A percentile compares a stretch with the other conserved stretches of the same genome.
phyloP scores from a whole-genome alignment of 352 stramenopile species.

The Elongisporangium undulatum region DNA sequence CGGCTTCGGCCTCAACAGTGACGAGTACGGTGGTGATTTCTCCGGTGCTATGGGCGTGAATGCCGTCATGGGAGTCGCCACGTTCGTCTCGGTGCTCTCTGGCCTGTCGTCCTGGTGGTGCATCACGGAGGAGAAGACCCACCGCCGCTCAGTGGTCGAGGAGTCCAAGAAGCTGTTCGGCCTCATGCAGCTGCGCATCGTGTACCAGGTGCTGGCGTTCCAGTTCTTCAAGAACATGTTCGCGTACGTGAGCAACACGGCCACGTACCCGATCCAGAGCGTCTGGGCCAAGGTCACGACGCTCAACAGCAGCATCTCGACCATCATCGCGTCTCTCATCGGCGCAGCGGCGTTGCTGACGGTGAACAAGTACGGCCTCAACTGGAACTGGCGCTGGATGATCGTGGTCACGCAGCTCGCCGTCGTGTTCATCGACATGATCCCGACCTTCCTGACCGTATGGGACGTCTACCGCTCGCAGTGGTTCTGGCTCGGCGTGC shows the following conservation, averaged over 20 bases:
- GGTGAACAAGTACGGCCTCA: constrained; percentile 20
- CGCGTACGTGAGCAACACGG: constrained; percentile 17
- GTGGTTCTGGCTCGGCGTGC: constrained; percentile 54
- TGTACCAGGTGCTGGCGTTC: constrained; percentile 29
- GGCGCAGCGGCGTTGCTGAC: constrained; percentile 10
- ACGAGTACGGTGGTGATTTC: constrained; percentile 31
- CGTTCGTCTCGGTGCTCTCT: constrained; percentile 11
- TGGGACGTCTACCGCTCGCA: constrained; percentile 46
- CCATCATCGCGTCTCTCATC: constrained; percentile 13
- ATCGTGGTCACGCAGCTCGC: constrained; percentile 19
- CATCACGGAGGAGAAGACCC: constrained; percentile 18
- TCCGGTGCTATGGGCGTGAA: constrained; percentile 23
- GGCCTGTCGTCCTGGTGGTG: constrained; percentile 28
- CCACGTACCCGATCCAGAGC: constrained; percentile 13
- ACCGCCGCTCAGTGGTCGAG: constrained; percentile 9
- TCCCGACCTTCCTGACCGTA: constrained; percentile 44
- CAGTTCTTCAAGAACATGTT: constrained; percentile 24
- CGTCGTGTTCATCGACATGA: constrained; percentile 34
- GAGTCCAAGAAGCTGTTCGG: constrained; percentile 21
- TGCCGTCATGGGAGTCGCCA: constrained; percentile 19
- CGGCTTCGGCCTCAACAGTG: constrained; percentile 27
- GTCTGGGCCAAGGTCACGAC: constrained; percentile 17
- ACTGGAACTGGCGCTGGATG: constrained; percentile 28
- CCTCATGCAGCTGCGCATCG: constrained; percentile 19
- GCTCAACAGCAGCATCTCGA: constrained; percentile 21